These are phyloP conservation scores for Rhodotorula sp. DNA, from an alignment of 1,284 basidiomycete species.

Conservation along the genomic window DNA sequence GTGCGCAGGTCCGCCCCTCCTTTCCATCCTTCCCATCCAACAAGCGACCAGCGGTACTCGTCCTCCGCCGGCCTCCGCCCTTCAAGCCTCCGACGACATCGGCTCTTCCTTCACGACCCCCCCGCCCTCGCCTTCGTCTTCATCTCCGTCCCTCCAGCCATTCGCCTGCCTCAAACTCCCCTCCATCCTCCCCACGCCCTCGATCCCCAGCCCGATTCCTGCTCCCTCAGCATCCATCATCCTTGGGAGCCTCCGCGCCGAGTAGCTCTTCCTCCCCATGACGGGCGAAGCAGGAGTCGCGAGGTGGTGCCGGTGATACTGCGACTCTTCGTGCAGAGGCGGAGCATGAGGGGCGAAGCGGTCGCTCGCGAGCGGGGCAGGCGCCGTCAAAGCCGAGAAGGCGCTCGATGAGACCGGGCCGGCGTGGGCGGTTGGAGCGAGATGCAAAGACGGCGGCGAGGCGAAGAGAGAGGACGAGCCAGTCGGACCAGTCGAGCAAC, in stretches of 20 bases:
- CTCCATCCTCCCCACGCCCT: background rate
- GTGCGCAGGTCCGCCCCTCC: no score
- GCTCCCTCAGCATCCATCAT: background rate
- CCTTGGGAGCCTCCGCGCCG: background rate
- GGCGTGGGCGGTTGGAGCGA: background rate
- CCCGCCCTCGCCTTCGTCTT: background rate
- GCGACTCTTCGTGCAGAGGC: no score
- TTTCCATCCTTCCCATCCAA: no score
- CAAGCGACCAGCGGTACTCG: no score
- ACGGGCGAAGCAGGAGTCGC: no score
- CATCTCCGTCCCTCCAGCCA: background rate
- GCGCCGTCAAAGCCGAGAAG: background rate
- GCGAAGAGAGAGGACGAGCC: background rate
- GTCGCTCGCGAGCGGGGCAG: no score
- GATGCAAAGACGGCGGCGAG: slow-evolving; percentile 2
- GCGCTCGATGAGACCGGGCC: background rate
- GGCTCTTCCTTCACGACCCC: background rate
- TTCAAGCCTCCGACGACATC: background rate
- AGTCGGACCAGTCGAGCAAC: no score
- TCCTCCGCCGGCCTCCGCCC: no score
- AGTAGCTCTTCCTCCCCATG: no score
- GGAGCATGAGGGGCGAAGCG: no score
- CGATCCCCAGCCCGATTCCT: background rate
- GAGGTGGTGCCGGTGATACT: no score
- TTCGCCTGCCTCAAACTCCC: background rate